Base-by-base conservation (phyloP, 1,139 yeast species). In the Magnusiomyces tetraspermus region DNA sequence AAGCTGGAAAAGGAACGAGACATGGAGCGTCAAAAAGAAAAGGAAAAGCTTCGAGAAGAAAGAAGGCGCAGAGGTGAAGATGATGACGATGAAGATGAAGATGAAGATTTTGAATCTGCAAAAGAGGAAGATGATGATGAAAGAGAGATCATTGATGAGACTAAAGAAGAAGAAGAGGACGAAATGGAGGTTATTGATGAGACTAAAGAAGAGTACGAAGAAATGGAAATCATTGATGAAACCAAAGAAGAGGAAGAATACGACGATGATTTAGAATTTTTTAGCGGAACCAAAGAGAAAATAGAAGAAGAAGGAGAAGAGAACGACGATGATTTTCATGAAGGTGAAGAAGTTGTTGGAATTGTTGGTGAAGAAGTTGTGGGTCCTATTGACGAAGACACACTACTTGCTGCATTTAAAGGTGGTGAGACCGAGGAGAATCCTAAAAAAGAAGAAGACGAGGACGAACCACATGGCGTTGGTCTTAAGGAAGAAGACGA, bases 111-210 rank as follows among this genome's bases (percentile, higher is more conserved):
- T 30, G 55, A 47, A 21, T 56, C 46, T 17, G 49, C 51, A 50
- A 57, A 51, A 3, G 59, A 58, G 33, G 57, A 59, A 11, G 58
- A 55, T 13, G 57, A 55, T 3, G 58, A 50, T 17, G 59, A 26
- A 28, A 49, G 21, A 8, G 53, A 48, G 31, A 57, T 56, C 48
- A 44, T 53, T 26, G 49, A 55, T 26, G 49, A 53, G 19, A 61
- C 62, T 45, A 53, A 61, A 47, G 56, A 60, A 51, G 41, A 51
- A 47, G 64, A 52, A 59, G 63, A 52, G 37, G 60, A 38, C 4
- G 51, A 31, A 5, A 43, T 17, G 17, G 55, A 44, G 23, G 44
- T 28, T 30, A 44, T 24, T 15, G 53, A 43, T 17, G 55, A 46
- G 4, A 15, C 17, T 3, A 46, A 45, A 13, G 48, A 49, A 11